These are phyloP conservation scores for Aethionema arabicum DNA, from an alignment of 345 rosid genomes.

Conservation along the genomic window DNA sequence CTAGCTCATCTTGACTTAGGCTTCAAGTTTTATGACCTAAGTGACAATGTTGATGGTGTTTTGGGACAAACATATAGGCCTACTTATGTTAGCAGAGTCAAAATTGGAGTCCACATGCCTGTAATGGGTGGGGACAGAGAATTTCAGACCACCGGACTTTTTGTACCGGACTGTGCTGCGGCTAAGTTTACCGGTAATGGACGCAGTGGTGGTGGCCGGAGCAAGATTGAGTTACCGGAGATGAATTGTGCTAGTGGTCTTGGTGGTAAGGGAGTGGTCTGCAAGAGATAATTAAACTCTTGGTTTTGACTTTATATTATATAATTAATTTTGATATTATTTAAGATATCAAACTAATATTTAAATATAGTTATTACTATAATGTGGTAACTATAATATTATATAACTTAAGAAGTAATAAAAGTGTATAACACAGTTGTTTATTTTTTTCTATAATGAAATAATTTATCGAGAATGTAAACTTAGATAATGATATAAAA, in stretches of 20 bases:
- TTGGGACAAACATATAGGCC: slow-evolving; percentile 60
- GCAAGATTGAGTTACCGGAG: slow-evolving; percentile 36
- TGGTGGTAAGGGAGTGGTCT: slow-evolving; percentile 52
- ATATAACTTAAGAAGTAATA: too few species aligned
- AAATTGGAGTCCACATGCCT: slow-evolving; percentile 62
- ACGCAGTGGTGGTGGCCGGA: background rate
- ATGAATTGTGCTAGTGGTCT: slow-evolving; percentile 47
- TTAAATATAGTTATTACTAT: slow-evolving; percentile 14
- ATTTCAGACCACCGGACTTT: slow-evolving; percentile 51
- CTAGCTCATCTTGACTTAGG: slow-evolving; percentile 68
- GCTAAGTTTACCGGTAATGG: slow-evolving; percentile 36
- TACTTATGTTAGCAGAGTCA: slow-evolving; percentile 51
- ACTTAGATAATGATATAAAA: slow-evolving; percentile 12
- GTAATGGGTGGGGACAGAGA: slow-evolving; percentile 60
- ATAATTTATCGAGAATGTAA: slow-evolving; percentile 12
- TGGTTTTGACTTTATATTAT: background rate
- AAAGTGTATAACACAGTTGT: background rate
- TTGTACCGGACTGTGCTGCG: slow-evolving; percentile 50
- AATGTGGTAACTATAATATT: background rate
- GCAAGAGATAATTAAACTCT: slow-evolving; percentile 42
- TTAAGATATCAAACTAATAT: too few species aligned
- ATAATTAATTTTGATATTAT: background rate
- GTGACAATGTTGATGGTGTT: slow-evolving; percentile 53
- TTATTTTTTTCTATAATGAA: background rate
- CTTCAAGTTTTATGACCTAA: slow-evolving; percentile 53